These are phyloP conservation scores for Rhizodiscina lignyota DNA, from an alignment of 495 filamentous ascomycete species.

Conservation along the genomic window DNA sequence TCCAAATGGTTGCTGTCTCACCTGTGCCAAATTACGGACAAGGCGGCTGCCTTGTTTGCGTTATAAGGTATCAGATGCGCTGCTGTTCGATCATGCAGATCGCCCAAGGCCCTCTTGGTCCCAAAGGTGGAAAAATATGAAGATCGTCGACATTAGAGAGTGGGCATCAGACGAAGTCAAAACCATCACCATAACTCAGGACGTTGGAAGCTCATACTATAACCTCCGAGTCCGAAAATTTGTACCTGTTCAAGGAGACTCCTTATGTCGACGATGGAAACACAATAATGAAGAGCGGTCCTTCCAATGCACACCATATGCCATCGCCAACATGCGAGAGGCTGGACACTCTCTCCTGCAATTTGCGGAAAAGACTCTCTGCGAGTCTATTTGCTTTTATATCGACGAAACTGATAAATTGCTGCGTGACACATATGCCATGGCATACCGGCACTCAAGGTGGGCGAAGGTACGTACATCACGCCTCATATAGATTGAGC, in stretches of 20 bases:
- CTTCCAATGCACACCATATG: no score
- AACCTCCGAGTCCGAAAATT: conserved; percentile 6
- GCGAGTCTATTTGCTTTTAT: not conserved
- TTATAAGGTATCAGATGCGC: conserved; percentile 7
- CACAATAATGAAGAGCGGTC: no score
- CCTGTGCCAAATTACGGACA: not conserved
- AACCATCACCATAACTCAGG: conserved; percentile 9
- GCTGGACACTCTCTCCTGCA: not conserved
- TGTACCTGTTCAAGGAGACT: conserved; percentile 1
- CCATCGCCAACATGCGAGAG: no score
- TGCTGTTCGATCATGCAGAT: conserved; percentile 6
- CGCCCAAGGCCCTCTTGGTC: conserved; percentile 4
- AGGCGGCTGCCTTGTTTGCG: conserved; percentile 3
- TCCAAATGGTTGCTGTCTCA: not conserved
- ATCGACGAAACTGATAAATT: not conserved
- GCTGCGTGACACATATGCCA: not conserved
- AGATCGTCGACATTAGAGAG: conserved; percentile 8
- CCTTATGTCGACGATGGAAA: not conserved
- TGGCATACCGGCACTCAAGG: not conserved
- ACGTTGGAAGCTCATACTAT: conserved; percentile 2
- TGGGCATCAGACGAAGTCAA: conserved; percentile 6
- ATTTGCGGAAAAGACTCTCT: not conserved
- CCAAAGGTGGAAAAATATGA: conserved; percentile 9
- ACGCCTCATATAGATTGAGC: no score
- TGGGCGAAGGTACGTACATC: not conserved